Evolutionary conservation across 352 stramenopile species (phyloP).

Genomic region (Phytophthora syringae): DNA sequence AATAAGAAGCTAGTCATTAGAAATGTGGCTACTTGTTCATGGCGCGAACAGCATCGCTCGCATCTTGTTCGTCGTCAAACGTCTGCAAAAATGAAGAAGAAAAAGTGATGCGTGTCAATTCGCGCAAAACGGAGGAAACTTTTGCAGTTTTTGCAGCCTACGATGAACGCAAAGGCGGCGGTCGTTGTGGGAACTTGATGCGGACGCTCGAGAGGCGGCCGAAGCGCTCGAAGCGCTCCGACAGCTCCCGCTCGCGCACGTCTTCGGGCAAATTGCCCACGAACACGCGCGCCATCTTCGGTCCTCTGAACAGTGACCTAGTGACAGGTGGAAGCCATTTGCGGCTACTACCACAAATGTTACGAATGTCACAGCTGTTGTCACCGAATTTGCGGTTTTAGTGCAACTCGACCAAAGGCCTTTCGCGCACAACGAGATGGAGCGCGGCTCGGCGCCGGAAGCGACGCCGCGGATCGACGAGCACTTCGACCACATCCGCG

Average conservation of each 20-base stretch:
- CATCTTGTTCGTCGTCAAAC: conserved; percentile 63
- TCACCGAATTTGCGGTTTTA: conserved; percentile 18
- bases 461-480: conserved; percentile 48
- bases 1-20: not conserved
- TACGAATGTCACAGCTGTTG: not conserved
- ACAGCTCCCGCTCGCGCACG: conserved; percentile 63
- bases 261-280: conserved; percentile 69
- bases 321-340: conserved; percentile 11
- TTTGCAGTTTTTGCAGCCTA: not conserved
- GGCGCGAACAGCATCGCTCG: conserved; percentile 54
- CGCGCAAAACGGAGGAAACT: not conserved
- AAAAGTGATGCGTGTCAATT: too few species aligned
- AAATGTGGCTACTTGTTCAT: conserved; percentile 56
- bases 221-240: conserved; percentile 60
- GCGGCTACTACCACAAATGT: conserved; percentile 5
- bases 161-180: conserved; percentile 64
- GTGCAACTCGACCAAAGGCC: too few species aligned
- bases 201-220: conserved; percentile 49
- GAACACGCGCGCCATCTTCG: conserved; percentile 52
- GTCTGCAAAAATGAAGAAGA: conserved; percentile 41
- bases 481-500: conserved; percentile 65
- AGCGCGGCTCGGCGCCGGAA: not conserved
- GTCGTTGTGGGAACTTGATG: conserved; percentile 63
- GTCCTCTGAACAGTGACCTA: not conserved
- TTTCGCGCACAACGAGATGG: not conserved